Evolutionary conservation across 176 grass and related monocot genomes (phyloP).

Genomic region (Secale cereale): DNA sequence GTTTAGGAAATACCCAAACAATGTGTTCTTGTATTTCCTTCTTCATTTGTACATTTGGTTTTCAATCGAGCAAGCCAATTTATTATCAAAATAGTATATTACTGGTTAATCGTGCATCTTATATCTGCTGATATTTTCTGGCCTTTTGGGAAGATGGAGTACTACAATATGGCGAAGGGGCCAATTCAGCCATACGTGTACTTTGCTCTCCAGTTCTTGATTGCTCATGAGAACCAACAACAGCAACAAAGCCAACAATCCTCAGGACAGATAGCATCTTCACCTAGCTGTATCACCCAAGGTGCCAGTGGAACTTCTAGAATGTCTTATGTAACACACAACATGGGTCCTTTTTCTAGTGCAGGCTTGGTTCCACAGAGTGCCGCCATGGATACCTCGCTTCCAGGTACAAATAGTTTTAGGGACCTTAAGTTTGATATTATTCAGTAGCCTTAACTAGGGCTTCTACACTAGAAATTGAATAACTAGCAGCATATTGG

Average conservation of each 20-base stretch:
- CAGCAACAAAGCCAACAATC: slow-evolving; percentile 46
- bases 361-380: slow-evolving; percentile 51
- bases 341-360: slow-evolving; percentile 29
- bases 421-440: background rate
- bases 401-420: slow-evolving; percentile 35
- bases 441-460: background rate
- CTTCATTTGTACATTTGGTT: background rate
- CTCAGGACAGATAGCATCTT: slow-evolving; percentile 50
- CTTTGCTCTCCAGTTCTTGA: slow-evolving; percentile 39
- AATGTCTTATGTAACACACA: slow-evolving; percentile 51
- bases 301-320: slow-evolving; percentile 42
- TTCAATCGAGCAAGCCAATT: background rate
- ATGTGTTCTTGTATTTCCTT: slow-evolving; percentile 26
- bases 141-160: slow-evolving; percentile 63
- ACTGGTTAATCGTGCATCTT: no score
- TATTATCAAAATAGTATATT: background rate
- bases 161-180: slow-evolving; percentile 38
- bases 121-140: background rate
- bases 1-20: slow-evolving; percentile 51
- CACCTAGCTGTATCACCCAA: slow-evolving; percentile 59
- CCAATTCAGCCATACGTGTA: no score
- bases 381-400: slow-evolving; percentile 42
- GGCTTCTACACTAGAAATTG: background rate
- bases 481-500: no score
- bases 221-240: slow-evolving; percentile 26